Evolutionary conservation across 1,139 yeast genomes (phyloP), one percentile per base, ranked within the genome.

Genomic region (Debaryomyces singareniensis): DNA sequence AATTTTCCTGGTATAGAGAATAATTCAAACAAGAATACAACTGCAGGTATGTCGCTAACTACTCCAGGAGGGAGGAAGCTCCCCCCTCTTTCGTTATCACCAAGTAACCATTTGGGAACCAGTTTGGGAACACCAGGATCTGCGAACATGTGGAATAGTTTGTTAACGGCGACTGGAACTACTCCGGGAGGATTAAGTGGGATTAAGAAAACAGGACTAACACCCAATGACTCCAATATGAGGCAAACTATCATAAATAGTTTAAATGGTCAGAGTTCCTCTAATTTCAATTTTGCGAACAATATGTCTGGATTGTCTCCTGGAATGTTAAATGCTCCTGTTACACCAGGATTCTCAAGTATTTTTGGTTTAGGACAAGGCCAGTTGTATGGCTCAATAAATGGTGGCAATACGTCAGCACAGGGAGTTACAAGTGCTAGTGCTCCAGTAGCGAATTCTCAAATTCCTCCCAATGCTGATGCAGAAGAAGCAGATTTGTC

Each of bases 211-310:
- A 62, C 80, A 0, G 87, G 85, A 0, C 55, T 80, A 26, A 77
- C 86, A 0, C 86, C 89, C 4, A 79, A 76, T 49, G 87, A 79
- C 45, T 73, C 82, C 4, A 67, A 73, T 31, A 39, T 80, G 28
- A 62, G 91, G 37, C 65, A 83, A 0, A 89, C 89, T 0, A 51
- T 79, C 22, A 78, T 87, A 0, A 68, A 69, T 0, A 58, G 59
- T 1, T 37, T 51, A 26, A 45, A 39, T 29, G 51, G 48, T 26
- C 37, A 39, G 5, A 42, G 48, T 14, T 55, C 55, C 11, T 15
- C 21, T n/a, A 21, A 14, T 14, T 61, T 61, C 40, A 54, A 54
- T n/a, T 61, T 62, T 39, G 60, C 51, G 15, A 49, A 45, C 30
- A 62, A 36, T 33, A 52, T 55, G 5, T 66, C 63, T 1, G 72